Conservation (phyloP, 106 monocot genomes). For the Triglochin maritima region DNA sequence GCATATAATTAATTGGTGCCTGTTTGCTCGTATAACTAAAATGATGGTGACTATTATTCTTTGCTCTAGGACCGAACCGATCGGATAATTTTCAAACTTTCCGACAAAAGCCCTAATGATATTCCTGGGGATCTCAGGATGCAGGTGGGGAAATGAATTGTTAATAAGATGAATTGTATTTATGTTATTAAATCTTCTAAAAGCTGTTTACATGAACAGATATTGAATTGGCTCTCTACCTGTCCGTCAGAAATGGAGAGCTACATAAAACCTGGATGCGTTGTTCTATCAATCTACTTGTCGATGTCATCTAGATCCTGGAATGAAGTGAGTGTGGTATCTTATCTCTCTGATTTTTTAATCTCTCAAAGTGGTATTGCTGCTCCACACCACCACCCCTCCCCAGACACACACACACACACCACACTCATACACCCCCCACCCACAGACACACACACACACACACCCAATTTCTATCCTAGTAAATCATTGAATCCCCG, state of each 20-base stretch:
- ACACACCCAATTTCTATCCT: too few relatives aligned
- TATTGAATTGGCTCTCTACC: constrained; percentile 71
- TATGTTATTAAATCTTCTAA: too few relatives aligned
- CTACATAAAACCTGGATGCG: constrained; percentile 91
- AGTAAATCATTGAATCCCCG: too few relatives aligned
- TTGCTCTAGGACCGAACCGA: constrained; percentile 69
- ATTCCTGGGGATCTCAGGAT: constrained; percentile 53
- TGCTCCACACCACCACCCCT: too few relatives aligned
- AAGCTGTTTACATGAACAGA: constrained; percentile 18
- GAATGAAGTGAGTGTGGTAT: constrained; percentile 45
- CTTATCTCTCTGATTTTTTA: neutral
- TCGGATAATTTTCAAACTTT: constrained; percentile 84
- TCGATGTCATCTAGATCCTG: constrained; percentile 61
- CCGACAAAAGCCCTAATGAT: constrained; percentile 71
- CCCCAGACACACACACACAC: too few relatives aligned
- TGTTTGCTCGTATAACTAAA: neutral
- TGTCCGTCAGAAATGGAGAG: constrained; percentile 93
- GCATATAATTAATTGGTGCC: neutral
- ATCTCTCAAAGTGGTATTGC: neutral
- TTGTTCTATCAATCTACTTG: constrained; percentile 71
- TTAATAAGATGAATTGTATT: neutral
- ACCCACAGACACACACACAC: too few relatives aligned
- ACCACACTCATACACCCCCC: too few relatives aligned
- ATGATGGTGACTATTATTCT: too few relatives aligned
- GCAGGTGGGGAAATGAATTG: constrained; percentile 27